These are phyloP conservation scores for Cystobasidiaceae sp. DNA, from an alignment of 1,284 basidiomycete species.

Conservation along the genomic window DNA sequence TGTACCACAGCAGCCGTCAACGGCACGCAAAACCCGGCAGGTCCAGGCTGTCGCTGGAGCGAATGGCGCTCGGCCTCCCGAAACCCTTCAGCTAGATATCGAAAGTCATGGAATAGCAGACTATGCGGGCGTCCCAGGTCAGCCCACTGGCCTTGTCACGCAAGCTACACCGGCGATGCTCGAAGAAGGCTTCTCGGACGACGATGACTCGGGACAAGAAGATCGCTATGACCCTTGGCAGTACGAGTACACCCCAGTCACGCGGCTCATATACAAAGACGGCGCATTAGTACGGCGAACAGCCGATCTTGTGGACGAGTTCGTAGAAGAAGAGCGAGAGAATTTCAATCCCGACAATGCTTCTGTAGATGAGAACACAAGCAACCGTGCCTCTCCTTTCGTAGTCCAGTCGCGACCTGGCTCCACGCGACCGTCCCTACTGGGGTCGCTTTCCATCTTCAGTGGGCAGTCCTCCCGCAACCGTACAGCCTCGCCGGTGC, in stretches of 20 bases:
- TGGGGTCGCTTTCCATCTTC: neutral
- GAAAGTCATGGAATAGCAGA: too few relatives aligned
- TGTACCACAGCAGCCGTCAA: too few relatives aligned
- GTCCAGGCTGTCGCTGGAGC: too few relatives aligned
- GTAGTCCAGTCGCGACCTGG: neutral
- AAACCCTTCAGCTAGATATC: too few relatives aligned
- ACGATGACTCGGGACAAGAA: slow-evolving; percentile 30
- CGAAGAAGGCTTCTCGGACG: slow-evolving; percentile 4
- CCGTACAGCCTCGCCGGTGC: slow-evolving; percentile 24
- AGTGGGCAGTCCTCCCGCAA: neutral
- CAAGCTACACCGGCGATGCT: neutral
- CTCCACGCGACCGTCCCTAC: slow-evolving; percentile 8
- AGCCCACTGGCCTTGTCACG: neutral
- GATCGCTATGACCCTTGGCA: slow-evolving; percentile 43
- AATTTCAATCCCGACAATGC: neutral
- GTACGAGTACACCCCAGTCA: slow-evolving; percentile 42
- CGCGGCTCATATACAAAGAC: too few relatives aligned
- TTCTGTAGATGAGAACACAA: neutral
- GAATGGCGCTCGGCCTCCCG: too few relatives aligned
- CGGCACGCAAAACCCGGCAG: too few relatives aligned
- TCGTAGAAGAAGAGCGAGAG: slow-evolving; percentile 17
- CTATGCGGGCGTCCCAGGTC: too few relatives aligned
- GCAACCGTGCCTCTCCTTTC: slow-evolving; percentile 10
- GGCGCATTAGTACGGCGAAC: too few relatives aligned
- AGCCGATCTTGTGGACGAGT: neutral